A percentile compares a stretch with the other conserved stretches of the same genome.
These are phyloP conservation scores for Rubia yunnanensis DNA, from an alignment of 257 asterid genomes.

Conservation along the genomic window DNA sequence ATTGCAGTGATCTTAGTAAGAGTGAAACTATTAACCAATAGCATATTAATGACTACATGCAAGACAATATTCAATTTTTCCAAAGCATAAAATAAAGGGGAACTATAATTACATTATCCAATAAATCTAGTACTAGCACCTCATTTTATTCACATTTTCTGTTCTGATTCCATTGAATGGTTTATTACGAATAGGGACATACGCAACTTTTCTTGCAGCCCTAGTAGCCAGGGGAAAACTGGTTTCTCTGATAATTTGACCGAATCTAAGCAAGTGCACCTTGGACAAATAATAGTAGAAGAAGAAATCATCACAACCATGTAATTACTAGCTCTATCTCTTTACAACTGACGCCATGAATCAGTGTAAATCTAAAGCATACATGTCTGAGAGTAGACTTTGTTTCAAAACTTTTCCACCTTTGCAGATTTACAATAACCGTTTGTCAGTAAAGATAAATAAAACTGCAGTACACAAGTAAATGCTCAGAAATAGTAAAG, in stretches of 20 bases:
- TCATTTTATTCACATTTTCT: constrained; percentile 44
- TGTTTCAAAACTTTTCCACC: constrained; percentile 43
- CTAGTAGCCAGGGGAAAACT: constrained; percentile 57
- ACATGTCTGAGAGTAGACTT: constrained; percentile 77
- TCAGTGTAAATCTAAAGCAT: constrained; percentile 11
- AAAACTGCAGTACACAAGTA: constrained; percentile 4
- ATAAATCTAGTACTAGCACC: constrained; percentile 36
- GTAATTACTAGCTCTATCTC: neutral
- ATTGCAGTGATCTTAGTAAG: too few relatives aligned
- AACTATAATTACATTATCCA: neutral
- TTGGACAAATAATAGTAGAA: constrained; percentile 24
- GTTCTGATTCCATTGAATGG: constrained; percentile 38
- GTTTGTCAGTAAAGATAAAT: constrained; percentile 11
- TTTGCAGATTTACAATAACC: constrained; percentile 29
- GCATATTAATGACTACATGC: neutral
- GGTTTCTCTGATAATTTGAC: constrained; percentile 64
- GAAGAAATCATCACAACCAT: neutral
- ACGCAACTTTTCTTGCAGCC: constrained; percentile 72
- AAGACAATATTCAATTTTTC: neutral
- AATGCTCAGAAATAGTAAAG: constrained; percentile 6
- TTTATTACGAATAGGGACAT: constrained; percentile 52
- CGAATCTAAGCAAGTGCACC: constrained; percentile 77
- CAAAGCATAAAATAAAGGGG: neutral
- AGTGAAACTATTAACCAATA: too few relatives aligned
- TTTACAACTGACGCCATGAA: neutral